Conservation (phyloP, 495 filamentous ascomycete genomes). For the Lasiosphaeriaceae sp. region DNA sequence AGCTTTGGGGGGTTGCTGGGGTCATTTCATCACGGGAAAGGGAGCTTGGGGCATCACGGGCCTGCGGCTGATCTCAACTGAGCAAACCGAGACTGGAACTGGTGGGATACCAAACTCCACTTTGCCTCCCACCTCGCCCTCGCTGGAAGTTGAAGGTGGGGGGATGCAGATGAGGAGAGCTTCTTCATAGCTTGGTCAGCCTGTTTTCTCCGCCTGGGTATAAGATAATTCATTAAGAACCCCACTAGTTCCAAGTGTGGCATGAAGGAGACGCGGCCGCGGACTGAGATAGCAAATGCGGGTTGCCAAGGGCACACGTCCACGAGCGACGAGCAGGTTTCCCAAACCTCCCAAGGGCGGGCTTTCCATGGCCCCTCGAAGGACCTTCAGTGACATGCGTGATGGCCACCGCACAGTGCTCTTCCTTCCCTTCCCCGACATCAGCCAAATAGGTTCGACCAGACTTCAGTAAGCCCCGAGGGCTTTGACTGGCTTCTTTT, state of each 20-base stretch:
- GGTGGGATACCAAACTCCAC: constrained; percentile 1
- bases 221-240: constrained; percentile 14
- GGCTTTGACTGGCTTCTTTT: not conserved
- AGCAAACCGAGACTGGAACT: constrained; percentile 11
- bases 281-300: not conserved
- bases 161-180: constrained; percentile 5
- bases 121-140: not conserved
- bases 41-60: constrained; percentile 6
- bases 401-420: not conserved
- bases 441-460: constrained; percentile 9
- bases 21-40: not conserved
- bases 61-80: constrained; percentile 16
- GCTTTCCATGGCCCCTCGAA: not conserved
- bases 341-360: not conserved
- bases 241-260: constrained; percentile 22
- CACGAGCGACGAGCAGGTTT: not conserved
- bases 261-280: constrained; percentile 7
- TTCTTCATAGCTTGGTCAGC: constrained; percentile 12
- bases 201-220: constrained; percentile 14
- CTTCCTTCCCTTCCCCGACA: constrained; percentile 13
- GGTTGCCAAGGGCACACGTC: not conserved
- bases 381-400: too few relatives aligned
- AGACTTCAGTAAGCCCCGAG: not conserved
- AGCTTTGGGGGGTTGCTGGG: not conserved
- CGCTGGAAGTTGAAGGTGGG: not conserved